These are phyloP conservation scores for Irpex lacteus DNA, from an alignment of 1,284 basidiomycete genomes.

Conservation along the genomic window DNA sequence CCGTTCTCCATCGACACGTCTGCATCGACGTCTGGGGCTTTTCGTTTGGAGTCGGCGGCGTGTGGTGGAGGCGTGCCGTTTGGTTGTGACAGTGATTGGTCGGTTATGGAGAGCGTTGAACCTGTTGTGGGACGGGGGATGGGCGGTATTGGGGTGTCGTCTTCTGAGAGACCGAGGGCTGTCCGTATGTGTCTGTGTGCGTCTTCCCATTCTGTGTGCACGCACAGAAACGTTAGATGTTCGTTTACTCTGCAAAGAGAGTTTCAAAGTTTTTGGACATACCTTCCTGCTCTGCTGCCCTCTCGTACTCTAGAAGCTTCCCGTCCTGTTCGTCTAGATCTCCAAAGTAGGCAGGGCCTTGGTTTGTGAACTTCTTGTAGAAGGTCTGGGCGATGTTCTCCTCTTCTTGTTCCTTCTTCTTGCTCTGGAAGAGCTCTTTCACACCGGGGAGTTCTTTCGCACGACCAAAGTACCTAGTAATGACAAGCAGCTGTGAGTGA, in stretches of 20 bases:
- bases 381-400: slow-evolving; percentile 75
- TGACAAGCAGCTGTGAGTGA: background rate
- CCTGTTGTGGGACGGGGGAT: slow-evolving; percentile 42
- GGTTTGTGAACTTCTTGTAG: slow-evolving; percentile 89
- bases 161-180: slow-evolving; percentile 50
- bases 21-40: slow-evolving; percentile 54
- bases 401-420: slow-evolving; percentile 81
- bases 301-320: slow-evolving; percentile 70
- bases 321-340: slow-evolving; percentile 86
- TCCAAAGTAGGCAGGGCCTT: slow-evolving; percentile 89
- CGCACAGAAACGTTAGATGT: background rate
- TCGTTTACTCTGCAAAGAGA: background rate
- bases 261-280: slow-evolving; percentile 18
- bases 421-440: slow-evolving; percentile 86
- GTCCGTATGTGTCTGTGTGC: slow-evolving; percentile 56
- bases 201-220: slow-evolving; percentile 67
- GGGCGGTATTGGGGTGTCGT: slow-evolving; percentile 45
- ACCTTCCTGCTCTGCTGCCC: slow-evolving; percentile 75
- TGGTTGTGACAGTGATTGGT: slow-evolving; percentile 3
- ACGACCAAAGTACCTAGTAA: slow-evolving; percentile 87
- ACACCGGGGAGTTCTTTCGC: slow-evolving; percentile 97
- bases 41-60: slow-evolving; percentile 23
- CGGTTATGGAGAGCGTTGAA: slow-evolving; percentile 23
- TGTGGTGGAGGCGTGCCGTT: slow-evolving; percentile 11
- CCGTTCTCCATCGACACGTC: slow-evolving; percentile 32